phyloP scores from a whole-genome alignment of 2,329 filamentous ascomycete genomes.

The Exophiala lecanii-corni region DNA sequence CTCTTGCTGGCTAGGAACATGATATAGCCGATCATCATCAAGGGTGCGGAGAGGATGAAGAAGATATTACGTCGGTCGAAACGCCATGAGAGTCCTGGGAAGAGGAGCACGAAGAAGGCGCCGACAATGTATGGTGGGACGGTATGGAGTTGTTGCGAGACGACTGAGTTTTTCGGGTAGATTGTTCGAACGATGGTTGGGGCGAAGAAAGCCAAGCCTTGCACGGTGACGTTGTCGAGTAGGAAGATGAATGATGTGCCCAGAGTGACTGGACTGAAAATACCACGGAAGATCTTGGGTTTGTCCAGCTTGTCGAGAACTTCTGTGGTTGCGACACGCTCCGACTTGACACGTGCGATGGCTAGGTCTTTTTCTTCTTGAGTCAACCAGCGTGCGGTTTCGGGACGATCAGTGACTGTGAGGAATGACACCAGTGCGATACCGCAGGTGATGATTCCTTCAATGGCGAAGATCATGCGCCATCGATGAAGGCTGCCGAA shows the following conservation, averaged over 20 bases:
- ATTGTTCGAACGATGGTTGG: constrained; percentile 68
- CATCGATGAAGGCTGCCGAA: constrained; percentile 56
- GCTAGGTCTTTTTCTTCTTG: constrained; percentile 64
- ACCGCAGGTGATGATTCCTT: constrained; percentile 59
- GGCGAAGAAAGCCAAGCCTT: constrained; percentile 65
- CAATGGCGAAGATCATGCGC: constrained; percentile 70
- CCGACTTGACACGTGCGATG: constrained; percentile 63
- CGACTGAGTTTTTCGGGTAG: constrained; percentile 53
- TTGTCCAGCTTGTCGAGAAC: constrained; percentile 61
- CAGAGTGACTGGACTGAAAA: constrained; percentile 60
- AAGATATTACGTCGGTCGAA: constrained; percentile 58
- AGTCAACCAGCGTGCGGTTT: constrained; percentile 62
- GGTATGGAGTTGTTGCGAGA: constrained; percentile 64
- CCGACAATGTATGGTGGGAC: constrained; percentile 68
- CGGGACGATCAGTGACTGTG: constrained; percentile 64
- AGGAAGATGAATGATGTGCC: constrained; percentile 56
- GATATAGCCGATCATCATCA: constrained; percentile 66
- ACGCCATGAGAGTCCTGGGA: constrained; percentile 59
- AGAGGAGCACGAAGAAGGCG: constrained; percentile 58
- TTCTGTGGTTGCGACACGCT: constrained; percentile 58
- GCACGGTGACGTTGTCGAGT: constrained; percentile 65
- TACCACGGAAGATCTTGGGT: constrained; percentile 57
- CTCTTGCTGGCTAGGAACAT: constrained; percentile 61
- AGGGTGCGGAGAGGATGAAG: constrained; percentile 55
- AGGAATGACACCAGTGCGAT: constrained; percentile 58